phyloP scores from a whole-genome alignment of 495 filamentous ascomycete species.

The Rusavskia elegans region DNA sequence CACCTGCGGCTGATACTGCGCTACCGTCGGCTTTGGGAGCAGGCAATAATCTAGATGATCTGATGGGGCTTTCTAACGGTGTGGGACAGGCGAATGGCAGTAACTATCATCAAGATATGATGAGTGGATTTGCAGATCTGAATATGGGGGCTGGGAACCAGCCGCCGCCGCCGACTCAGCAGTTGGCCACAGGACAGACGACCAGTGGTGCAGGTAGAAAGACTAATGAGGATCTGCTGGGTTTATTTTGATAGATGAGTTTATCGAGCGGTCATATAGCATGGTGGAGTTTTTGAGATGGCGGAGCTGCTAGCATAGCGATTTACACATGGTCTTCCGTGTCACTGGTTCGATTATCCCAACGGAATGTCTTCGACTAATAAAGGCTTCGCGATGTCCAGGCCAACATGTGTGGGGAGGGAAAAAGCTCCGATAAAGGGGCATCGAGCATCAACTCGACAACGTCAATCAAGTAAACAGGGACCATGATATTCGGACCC shows the following conservation, averaged over 20 bases:
- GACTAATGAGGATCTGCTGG: constrained; percentile 78
- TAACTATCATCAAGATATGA: constrained; percentile 41
- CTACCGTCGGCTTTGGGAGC: constrained; percentile 27
- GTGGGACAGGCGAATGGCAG: constrained; percentile 11
- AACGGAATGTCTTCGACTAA: no score
- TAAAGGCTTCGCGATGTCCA: no score
- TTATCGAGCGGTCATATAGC: not conserved
- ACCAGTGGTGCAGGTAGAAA: constrained; percentile 28
- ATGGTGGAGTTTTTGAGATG: not conserved
- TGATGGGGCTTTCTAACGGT: constrained; percentile 71
- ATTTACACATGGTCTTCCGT: not conserved
- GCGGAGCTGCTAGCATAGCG: not conserved
- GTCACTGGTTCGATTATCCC: no score
- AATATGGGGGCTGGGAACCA: constrained; percentile 44
- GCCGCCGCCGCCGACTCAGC: constrained; percentile 38
- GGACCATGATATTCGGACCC: no score
- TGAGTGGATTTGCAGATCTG: constrained; percentile 74
- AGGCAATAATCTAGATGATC: constrained; percentile 64
- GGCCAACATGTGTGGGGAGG: no score
- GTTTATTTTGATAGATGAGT: constrained; percentile 50
- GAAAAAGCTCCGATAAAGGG: no score
- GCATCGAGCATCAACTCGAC: no score
- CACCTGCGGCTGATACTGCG: constrained; percentile 28
- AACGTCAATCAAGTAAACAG: no score
- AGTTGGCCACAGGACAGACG: not conserved